Conservation (phyloP, 257 asterid genomes). For the Sherardia arvensis region DNA sequence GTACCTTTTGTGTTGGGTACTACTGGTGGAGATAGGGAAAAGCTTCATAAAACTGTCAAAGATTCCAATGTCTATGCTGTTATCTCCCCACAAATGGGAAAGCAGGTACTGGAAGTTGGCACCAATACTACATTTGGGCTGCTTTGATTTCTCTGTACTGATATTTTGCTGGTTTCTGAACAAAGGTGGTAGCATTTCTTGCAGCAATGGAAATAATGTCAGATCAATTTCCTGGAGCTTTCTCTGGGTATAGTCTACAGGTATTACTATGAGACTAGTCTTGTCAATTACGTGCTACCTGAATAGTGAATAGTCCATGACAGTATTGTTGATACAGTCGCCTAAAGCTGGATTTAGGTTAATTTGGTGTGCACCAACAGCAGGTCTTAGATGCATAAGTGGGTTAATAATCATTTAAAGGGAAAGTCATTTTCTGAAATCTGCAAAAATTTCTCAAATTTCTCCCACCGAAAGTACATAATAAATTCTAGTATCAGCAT, state of each 20-base stretch:
- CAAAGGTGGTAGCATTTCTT: constrained; percentile 91
- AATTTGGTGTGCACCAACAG: not conserved
- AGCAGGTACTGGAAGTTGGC: constrained; percentile 51
- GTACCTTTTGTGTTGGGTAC: constrained; percentile 98
- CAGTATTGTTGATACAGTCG: not conserved
- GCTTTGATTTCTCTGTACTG: not conserved
- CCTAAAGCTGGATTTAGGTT: not conserved
- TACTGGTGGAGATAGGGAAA: constrained; percentile 95
- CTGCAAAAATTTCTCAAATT: not conserved
- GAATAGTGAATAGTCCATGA: not conserved
- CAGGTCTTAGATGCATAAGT: not conserved
- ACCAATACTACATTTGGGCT: not conserved
- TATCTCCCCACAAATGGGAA: constrained; percentile 99
- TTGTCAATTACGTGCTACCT: not conserved
- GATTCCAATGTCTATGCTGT: constrained; percentile 76
- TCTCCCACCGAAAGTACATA: not conserved
- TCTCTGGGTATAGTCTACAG: constrained; percentile 76
- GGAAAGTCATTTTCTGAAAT: not conserved
- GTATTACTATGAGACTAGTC: constrained; percentile 27
- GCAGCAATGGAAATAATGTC: constrained; percentile 93
- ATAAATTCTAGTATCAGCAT: not conserved
- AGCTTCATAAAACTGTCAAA: constrained; percentile 56
- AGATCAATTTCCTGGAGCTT: constrained; percentile 91
- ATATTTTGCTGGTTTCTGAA: constrained; percentile 5
- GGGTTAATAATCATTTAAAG: not conserved